These are phyloP conservation scores for Phascolomyces articulosus DNA, from an alignment of 371 early-diverging fungal species.

Conservation along the genomic window DNA sequence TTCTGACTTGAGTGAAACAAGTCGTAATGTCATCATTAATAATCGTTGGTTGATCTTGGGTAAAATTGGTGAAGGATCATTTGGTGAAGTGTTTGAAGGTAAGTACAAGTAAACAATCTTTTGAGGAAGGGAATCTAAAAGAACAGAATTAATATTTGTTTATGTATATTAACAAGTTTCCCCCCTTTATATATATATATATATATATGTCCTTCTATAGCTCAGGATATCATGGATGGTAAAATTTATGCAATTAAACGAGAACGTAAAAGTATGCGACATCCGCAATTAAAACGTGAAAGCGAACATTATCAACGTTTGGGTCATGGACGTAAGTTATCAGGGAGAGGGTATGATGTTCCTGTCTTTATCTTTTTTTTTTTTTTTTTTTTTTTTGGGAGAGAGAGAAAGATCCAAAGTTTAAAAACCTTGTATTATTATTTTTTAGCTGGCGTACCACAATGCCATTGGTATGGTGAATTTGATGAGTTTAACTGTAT, in stretches of 20 bases:
- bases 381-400: background rate
- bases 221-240: conserved; percentile 46
- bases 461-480: conserved; percentile 90
- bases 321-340: conserved; percentile 55
- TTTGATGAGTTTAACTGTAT: conserved; percentile 90
- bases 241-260: conserved; percentile 60
- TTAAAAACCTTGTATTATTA: background rate
- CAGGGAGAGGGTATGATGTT: too few species aligned
- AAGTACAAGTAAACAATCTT: background rate
- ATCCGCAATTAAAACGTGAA: conserved; percentile 57
- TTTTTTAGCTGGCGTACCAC: conserved; percentile 75
- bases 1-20: conserved; percentile 38
- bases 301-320: conserved; percentile 49
- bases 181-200: background rate
- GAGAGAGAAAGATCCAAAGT: background rate
- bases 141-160: too few species aligned
- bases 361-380: too few species aligned
- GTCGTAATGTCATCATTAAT: conserved; percentile 52
- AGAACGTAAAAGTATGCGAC: conserved; percentile 43
- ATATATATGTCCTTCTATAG: conserved; percentile 21
- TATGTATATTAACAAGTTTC: too few species aligned
- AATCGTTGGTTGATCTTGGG: conserved; percentile 60
- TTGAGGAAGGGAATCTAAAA: too few species aligned
- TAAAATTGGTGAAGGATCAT: conserved; percentile 68
- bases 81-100: conserved; percentile 72